Evolutionary conservation across 2,329 filamentous ascomycete species (phyloP), one percentile per base, ranked within the genome.

Genomic region (Didymella segeticola): DNA sequence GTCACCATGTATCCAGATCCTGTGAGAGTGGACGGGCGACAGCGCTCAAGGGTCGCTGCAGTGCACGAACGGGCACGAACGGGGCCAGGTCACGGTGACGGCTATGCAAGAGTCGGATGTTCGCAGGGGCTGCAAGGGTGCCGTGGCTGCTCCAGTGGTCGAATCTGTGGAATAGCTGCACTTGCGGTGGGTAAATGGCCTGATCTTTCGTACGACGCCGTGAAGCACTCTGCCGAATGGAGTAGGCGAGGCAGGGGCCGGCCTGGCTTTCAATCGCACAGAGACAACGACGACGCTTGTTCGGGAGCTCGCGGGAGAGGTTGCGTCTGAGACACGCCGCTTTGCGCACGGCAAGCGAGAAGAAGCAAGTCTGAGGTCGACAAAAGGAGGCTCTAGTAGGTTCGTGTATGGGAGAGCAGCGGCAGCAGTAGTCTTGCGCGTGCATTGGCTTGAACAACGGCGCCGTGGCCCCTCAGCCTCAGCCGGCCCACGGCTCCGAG

Each of bases 51-150:
- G 33, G 22, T 41, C 23, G 45, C 46, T 52, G 42, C 48, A 41
- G 26, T 30, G 37, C 30, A 37, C 47, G 17, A 33, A 42, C 27
- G 33, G n/a, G 12, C 34, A 29, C 39, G 20, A 33, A 38, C 34
- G 41, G 41, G n/a, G 31, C 48, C 47, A 45, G 34, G 26, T n/a
- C 22, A 23, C 34, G 14, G 41, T 30, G 19, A 47, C 43, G 29
- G 45, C 33, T 45, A 54, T 49, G 51, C 51, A 49, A 43, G 34
- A 43, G 48, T 54, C 39, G 46, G 23, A 42, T 49, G 39, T 49
- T 45, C 27, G 51, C 41, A 43, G 33, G 45, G 43, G 20, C 30
- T 20, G 15, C 39, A 22, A 23, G 41, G 29, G 31, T 41, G 37
- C 38, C 4, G 37, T 49, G 37, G 37, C 45, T 38, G 51, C 33